Evolutionary conservation across 1,284 basidiomycete genomes (phyloP).

Genomic region (Apiotrichum montevideense): DNA sequence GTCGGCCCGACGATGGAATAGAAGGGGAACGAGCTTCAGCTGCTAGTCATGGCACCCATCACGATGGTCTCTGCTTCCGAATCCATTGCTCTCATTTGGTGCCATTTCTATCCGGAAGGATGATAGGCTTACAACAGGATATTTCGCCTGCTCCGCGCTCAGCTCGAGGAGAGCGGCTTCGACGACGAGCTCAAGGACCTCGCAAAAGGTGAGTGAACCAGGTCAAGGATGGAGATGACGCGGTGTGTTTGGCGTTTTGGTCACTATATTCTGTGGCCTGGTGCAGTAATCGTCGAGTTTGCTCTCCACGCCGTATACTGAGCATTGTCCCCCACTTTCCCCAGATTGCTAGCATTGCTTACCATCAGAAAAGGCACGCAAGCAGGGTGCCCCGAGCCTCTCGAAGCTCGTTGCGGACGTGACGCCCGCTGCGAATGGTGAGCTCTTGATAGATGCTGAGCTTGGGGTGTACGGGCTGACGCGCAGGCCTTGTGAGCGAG

Average conservation of each 20-base stretch:
- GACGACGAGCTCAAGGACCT: slow-evolving; percentile 43
- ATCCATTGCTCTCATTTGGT: too few species aligned
- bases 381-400: slow-evolving; percentile 32
- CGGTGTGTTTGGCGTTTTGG: too few species aligned
- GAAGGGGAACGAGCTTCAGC: too few species aligned
- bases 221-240: too few species aligned
- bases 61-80: neutral
- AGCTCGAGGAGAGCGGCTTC: slow-evolving; percentile 37
- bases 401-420: slow-evolving; percentile 30
- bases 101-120: neutral
- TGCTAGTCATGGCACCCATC: too few species aligned
- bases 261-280: too few species aligned
- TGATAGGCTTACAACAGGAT: slow-evolving; percentile 22
- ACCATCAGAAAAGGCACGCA: slow-evolving; percentile 30
- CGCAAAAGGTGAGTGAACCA: slow-evolving; percentile 33
- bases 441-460: slow-evolving; percentile 5
- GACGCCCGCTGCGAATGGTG: slow-evolving; percentile 27
- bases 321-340: too few species aligned
- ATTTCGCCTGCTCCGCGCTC: slow-evolving; percentile 24
- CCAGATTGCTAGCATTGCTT: neutral
- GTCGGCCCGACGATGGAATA: too few species aligned
- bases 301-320: too few species aligned
- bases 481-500: slow-evolving; percentile 8
- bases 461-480: neutral
- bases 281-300: too few species aligned